Evolutionary conservation across 73 alveolate species (phyloP).

Genomic region (Paramecium biaurelia): DNA sequence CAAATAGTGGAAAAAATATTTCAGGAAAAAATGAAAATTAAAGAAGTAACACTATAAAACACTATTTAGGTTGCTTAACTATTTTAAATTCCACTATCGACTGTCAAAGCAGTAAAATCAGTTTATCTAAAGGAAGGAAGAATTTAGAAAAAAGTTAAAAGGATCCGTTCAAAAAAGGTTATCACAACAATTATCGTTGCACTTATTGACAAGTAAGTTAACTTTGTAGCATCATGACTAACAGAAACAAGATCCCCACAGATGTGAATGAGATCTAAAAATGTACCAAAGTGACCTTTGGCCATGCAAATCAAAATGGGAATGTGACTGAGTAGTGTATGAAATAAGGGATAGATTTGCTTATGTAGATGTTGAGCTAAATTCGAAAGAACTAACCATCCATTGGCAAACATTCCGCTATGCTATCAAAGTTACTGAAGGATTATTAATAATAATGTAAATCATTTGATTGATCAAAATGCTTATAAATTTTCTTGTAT

Average conservation of each 20-base stretch:
- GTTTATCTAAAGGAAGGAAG: conserved; percentile 27
- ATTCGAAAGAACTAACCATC: background rate
- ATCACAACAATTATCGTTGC: background rate
- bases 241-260: background rate
- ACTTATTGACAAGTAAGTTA: conserved; percentile 5
- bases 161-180: background rate
- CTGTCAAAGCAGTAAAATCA: conserved; percentile 1
- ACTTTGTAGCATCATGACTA: background rate
- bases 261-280: conserved; percentile 2
- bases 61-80: background rate
- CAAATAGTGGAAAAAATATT: background rate
- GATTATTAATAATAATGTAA: background rate
- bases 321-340: conserved; percentile 2
- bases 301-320: background rate
- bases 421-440: background rate
- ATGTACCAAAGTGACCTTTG: background rate
- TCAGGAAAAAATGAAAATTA: background rate
- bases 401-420: background rate
- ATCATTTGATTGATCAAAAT: background rate
- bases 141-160: background rate
- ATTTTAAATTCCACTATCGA: background rate
- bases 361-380: background rate
- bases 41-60: background rate
- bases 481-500: background rate
- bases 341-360: background rate